phyloP scores from a whole-genome alignment of 1,284 basidiomycete species.

The Paramarasmius palmivorus region DNA sequence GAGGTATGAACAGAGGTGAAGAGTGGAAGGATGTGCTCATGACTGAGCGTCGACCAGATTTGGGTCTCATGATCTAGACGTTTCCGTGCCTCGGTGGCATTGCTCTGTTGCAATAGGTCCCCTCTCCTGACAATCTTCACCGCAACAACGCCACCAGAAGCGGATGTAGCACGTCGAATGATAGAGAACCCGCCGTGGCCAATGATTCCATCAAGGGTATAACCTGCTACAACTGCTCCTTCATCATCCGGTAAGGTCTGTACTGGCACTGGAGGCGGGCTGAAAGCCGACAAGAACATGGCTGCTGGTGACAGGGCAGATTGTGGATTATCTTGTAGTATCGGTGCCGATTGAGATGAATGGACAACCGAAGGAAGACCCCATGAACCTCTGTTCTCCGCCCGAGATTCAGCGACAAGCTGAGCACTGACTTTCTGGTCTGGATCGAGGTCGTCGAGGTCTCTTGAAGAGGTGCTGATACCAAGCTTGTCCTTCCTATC shows the following conservation, averaged over 20 bases:
- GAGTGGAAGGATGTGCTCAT: slow-evolving; percentile 76
- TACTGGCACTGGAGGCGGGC: slow-evolving; percentile 30
- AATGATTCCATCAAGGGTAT: slow-evolving; percentile 76
- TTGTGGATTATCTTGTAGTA: slow-evolving; percentile 12
- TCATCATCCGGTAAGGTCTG: slow-evolving; percentile 51
- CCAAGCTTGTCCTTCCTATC: slow-evolving; percentile 1
- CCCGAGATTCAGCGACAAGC: background rate
- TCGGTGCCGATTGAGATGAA: slow-evolving; percentile 6
- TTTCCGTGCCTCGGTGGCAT: slow-evolving; percentile 47
- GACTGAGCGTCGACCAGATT: slow-evolving; percentile 79
- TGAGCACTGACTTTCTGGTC: background rate
- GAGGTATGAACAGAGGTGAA: slow-evolving; percentile 67
- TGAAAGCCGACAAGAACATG: slow-evolving; percentile 75
- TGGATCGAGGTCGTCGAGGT: background rate
- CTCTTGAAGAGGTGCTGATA: background rate
- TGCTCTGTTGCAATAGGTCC: slow-evolving; percentile 50
- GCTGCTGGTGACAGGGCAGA: slow-evolving; percentile 66
- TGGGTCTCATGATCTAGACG: slow-evolving; percentile 76
- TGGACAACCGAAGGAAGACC: background rate
- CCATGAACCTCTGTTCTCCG: background rate
- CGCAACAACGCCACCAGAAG: slow-evolving; percentile 71
- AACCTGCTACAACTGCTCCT: slow-evolving; percentile 63
- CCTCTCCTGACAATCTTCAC: slow-evolving; percentile 78
- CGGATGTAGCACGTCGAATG: slow-evolving; percentile 72
- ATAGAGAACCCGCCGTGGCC: slow-evolving; percentile 88